phyloP scores from a whole-genome alignment of 768 basidiomycete species.

The Stropharia rugosoannulata region DNA sequence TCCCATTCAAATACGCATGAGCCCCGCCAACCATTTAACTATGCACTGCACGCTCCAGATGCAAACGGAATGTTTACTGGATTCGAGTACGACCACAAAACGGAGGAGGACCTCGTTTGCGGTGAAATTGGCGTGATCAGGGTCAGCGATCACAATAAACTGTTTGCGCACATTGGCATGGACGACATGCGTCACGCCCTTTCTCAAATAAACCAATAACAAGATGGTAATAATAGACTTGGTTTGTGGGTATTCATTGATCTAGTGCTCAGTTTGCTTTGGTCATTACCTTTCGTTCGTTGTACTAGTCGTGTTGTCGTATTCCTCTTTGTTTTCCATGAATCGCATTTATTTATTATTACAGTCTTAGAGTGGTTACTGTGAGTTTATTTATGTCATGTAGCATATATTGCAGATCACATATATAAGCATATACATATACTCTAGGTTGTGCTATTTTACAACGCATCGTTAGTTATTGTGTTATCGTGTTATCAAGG shows the following conservation, averaged over 20 bases:
- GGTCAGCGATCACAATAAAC: slow-evolving; percentile 16
- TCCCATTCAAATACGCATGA: slow-evolving; percentile 19
- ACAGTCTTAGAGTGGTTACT: too few relatives aligned
- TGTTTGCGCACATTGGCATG: slow-evolving; percentile 13
- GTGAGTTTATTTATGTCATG: too few relatives aligned
- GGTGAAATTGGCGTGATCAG: slow-evolving; percentile 21
- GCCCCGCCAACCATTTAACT: slow-evolving; percentile 24
- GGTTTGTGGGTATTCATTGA: neutral
- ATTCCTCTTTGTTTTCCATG: too few relatives aligned
- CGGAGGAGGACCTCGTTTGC: slow-evolving; percentile 11
- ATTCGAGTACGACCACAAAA: slow-evolving; percentile 7
- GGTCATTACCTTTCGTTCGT: neutral
- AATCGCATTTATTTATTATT: too few relatives aligned
- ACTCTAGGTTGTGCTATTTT: too few relatives aligned
- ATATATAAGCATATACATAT: too few relatives aligned
- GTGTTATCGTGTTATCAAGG: too few relatives aligned
- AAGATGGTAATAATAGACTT: neutral
- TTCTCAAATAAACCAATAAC: slow-evolving; percentile 14
- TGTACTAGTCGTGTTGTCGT: too few relatives aligned
- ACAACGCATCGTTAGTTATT: too few relatives aligned
- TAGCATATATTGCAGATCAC: too few relatives aligned
- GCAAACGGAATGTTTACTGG: slow-evolving; percentile 16
- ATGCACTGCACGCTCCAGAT: slow-evolving; percentile 20
- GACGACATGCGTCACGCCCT: slow-evolving; percentile 19
- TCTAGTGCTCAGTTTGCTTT: neutral